Evolutionary conservation across 371 early-diverging fungal genomes (phyloP).

Genomic region (Actinomortierella ambigua): DNA sequence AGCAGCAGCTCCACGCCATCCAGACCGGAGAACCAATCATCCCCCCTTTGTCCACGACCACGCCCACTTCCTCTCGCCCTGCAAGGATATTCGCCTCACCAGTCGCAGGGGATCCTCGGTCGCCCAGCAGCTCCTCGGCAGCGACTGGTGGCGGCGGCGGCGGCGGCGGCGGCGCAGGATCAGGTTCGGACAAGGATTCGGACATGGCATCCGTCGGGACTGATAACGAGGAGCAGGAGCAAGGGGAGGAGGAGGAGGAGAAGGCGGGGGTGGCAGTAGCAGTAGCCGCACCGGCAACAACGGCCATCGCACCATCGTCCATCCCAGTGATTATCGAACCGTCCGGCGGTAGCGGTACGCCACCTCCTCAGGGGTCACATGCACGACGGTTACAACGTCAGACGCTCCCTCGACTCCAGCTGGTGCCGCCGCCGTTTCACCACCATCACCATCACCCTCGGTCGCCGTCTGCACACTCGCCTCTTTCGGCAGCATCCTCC

Average conservation of each 20-base stretch:
- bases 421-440: constrained; percentile 22
- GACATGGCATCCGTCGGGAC: constrained; percentile 6
- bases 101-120: constrained; percentile 16
- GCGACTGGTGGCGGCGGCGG: too few relatives aligned
- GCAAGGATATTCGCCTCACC: constrained; percentile 9
- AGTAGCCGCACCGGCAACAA: too few relatives aligned
- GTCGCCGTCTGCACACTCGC: neutral
- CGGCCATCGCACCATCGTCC: constrained; percentile 7
- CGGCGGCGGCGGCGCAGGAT: constrained; percentile 1
- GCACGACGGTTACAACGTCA: constrained; percentile 7
- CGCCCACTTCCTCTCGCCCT: too few relatives aligned
- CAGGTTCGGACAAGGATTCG: neutral
- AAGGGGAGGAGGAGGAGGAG: constrained; percentile 6
- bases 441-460: constrained; percentile 11
- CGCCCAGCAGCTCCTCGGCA: constrained; percentile 9
- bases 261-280: too few relatives aligned
- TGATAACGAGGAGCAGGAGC: too few relatives aligned
- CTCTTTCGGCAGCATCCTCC: constrained; percentile 4
- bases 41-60: neutral
- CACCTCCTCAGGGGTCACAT: constrained; percentile 1
- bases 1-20: constrained; percentile 25
- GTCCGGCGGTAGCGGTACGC: neutral
- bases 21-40: constrained; percentile 7
- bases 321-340: constrained; percentile 42
- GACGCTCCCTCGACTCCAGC: constrained; percentile 9